Conservation (phyloP, 2,329 filamentous ascomycete species). For the Aspergillus cejpii region DNA sequence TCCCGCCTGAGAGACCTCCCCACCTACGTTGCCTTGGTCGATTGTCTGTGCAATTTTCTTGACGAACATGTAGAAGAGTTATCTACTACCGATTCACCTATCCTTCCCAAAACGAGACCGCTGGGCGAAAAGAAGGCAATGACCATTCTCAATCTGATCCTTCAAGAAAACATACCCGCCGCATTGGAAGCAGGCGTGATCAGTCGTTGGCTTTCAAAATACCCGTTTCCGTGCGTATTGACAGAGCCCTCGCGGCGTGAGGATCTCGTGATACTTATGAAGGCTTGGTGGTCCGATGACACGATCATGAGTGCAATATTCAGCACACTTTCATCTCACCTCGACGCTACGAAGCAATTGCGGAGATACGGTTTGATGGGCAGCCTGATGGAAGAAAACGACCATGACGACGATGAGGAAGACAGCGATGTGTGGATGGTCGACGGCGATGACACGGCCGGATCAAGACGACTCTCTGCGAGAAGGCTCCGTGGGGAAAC, state of each 20-base stretch:
- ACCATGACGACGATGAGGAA: constrained; percentile 49
- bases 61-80: constrained; percentile 34
- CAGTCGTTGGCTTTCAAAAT: constrained; percentile 66
- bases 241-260: constrained; percentile 44
- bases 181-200: constrained; percentile 59
- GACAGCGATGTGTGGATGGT: constrained; percentile 48
- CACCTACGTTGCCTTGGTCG: constrained; percentile 37
- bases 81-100: constrained; percentile 31
- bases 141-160: constrained; percentile 54
- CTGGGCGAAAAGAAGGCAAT: constrained; percentile 40
- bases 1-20: constrained; percentile 29
- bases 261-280: constrained; percentile 39
- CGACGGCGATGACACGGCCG: constrained; percentile 48
- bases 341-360: constrained; percentile 38
- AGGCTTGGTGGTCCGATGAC: constrained; percentile 40
- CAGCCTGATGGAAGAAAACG: constrained; percentile 44
- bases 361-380: constrained; percentile 40
- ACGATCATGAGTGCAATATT: constrained; percentile 42
- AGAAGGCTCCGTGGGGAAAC: constrained; percentile 30
- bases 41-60: constrained; percentile 39
- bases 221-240: constrained; percentile 58
- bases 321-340: constrained; percentile 32
- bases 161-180: constrained; percentile 53
- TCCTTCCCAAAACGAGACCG: constrained; percentile 37
- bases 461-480: constrained; percentile 32